Evolutionary conservation across 805 yeast species (phyloP).

Genomic region (Candida arabinofermentans): DNA sequence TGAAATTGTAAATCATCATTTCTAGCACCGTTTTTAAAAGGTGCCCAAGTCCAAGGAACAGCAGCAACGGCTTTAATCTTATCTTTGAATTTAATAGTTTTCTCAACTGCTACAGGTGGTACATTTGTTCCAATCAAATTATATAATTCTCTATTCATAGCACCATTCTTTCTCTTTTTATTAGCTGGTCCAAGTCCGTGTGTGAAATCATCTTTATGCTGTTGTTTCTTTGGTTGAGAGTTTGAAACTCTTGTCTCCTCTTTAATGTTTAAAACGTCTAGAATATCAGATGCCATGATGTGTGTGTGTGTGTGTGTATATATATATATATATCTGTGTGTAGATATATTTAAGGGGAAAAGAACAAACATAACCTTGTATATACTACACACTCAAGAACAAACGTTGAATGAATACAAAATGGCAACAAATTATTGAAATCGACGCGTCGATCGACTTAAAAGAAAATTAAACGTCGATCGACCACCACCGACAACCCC

Average conservation of each 20-base stretch:
- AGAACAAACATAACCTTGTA: no score
- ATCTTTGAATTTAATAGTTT: conserved; percentile 54
- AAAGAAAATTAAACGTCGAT: no score
- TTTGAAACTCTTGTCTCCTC: conserved; percentile 35
- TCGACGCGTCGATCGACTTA: no score
- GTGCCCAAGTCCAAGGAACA: conserved; percentile 76
- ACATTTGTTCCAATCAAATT: conserved; percentile 87
- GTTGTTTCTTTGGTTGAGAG: conserved; percentile 33
- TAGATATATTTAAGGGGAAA: no score
- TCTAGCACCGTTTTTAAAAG: conserved; percentile 55
- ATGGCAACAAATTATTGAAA: no score
- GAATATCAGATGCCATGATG: conserved; percentile 50
- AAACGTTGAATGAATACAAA: no score
- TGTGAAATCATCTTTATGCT: conserved; percentile 23
- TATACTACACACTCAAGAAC: no score
- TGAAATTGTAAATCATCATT: conserved; percentile 47
- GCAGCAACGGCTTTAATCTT: conserved; percentile 59
- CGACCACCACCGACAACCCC: no score
- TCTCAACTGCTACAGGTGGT: conserved; percentile 70
- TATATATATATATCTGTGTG: no score
- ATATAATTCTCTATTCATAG: conserved; percentile 87
- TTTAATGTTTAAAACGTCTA: conserved; percentile 73
- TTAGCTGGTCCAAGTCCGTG: conserved; percentile 22
- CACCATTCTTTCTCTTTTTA: conserved; percentile 40
- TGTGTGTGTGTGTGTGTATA: not conserved